Evolutionary conservation across 2,329 filamentous ascomycete species (phyloP).

Genomic region (Teratosphaeriaceae sp.): DNA sequence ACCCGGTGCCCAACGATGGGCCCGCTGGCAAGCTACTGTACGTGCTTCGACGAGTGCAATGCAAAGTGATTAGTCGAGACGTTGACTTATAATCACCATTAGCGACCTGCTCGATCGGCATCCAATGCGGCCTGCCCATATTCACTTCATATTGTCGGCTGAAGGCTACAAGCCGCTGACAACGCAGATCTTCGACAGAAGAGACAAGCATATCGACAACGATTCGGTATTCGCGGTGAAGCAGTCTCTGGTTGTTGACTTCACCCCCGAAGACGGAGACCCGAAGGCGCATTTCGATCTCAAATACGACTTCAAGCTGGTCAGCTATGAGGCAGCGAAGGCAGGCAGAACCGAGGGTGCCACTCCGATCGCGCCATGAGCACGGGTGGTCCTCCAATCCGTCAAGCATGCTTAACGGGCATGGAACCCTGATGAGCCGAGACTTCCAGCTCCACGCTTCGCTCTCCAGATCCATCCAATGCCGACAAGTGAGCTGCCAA

Average conservation of each 20-base stretch:
- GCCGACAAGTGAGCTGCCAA: slow-evolving; percentile 4
- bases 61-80: too few species aligned
- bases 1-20: slow-evolving; percentile 50
- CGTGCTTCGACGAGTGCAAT: too few species aligned
- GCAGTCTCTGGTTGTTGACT: slow-evolving; percentile 52
- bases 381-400: too few species aligned
- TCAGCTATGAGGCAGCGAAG: slow-evolving; percentile 8
- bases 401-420: too few species aligned
- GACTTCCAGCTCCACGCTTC: too few species aligned
- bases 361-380: slow-evolving; percentile 8
- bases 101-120: slow-evolving; percentile 55
- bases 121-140: slow-evolving; percentile 56
- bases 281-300: slow-evolving; percentile 48
- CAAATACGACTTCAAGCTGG: slow-evolving; percentile 36
- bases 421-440: too few species aligned
- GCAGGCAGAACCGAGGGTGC: background rate
- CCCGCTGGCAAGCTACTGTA: slow-evolving; percentile 53
- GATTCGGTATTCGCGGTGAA: slow-evolving; percentile 56
- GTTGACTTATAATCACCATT: too few species aligned
- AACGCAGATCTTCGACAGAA: slow-evolving; percentile 71
- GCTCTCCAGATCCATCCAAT: slow-evolving; percentile 6
- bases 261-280: slow-evolving; percentile 46
- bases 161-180: slow-evolving; percentile 61
- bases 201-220: slow-evolving; percentile 54
- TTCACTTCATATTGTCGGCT: slow-evolving; percentile 45